Base-by-base conservation (phyloP, 2,329 filamentous ascomycete genomes). In the Lachnellula subtilissima region DNA sequence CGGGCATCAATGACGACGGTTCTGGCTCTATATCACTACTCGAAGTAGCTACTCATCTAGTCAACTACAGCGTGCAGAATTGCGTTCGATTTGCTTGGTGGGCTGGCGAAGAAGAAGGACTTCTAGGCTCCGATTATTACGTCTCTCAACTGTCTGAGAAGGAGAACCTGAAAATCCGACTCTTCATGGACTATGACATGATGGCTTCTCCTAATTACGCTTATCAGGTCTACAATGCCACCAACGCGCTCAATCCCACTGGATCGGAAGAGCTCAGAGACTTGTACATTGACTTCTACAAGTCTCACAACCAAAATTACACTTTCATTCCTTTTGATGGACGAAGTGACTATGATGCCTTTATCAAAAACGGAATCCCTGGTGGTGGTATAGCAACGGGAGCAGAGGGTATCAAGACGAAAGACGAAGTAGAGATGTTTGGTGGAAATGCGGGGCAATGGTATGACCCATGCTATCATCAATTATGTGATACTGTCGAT, bases 271-370 rank as follows among this genome's bases (percentile, higher is more conserved):
- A 89, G 68, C 76, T 89, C 55, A 81, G 85, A 57, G 73, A 85
- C 57, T 74, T 89, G 5, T 57, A 57, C 19, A 54, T 45, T 6
- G 55, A 84, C 52, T 90, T 82, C 78, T 90, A 86, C 73, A 72
- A 76, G 56, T 71, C 74, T 2, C 76, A 84, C 23, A 84, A 78
- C 2, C 76, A 85, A 56, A 84, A 84, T 71, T 85, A 84, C 69
- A 87, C 82, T 0, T 82, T 87, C 54, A 87, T 88, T 32, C 81
- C 83, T 1, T 92, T 93, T 63, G 86, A 91, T 64, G 89, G 88
- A 12, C 84, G 89, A 57, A 88, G 84, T 59, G 89, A 93, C 71
- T 92, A 93, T 65, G 86, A 85, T 47, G 85, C 83, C 1, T 92
- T 92, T 74, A 85, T 91, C 64, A 77, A 82, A 23, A 78, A 81